Evolutionary conservation across 192 early-diverging fungal species (phyloP).

Genomic region (Chytriomyces sp.): DNA sequence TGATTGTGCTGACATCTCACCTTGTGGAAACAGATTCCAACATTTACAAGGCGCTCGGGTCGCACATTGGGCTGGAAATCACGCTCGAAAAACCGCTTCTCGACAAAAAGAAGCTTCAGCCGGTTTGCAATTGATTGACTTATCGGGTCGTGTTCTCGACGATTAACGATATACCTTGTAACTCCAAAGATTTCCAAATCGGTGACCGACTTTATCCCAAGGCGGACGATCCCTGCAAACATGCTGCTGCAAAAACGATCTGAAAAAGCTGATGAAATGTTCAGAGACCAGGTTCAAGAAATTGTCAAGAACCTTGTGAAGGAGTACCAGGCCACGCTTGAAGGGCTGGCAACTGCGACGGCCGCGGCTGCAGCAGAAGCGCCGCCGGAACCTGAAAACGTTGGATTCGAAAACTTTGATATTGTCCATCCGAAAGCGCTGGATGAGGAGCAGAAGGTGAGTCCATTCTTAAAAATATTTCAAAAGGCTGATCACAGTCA

Average conservation of each 20-base stretch:
- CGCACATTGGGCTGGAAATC: constrained; percentile 51
- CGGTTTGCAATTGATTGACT: constrained; percentile 36
- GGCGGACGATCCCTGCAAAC: constrained; percentile 48
- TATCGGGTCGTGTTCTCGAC: not conserved
- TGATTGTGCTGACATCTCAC: not conserved
- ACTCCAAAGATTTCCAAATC: constrained; percentile 56
- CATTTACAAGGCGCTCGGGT: constrained; percentile 51
- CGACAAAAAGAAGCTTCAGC: constrained; percentile 64
- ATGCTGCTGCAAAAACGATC: constrained; percentile 54
- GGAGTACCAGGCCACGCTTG: constrained; percentile 47
- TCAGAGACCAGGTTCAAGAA: constrained; percentile 53
- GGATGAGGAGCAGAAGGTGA: constrained; percentile 49
- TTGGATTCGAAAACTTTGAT: constrained; percentile 21
- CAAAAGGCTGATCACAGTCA: not conserved
- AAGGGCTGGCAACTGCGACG: constrained; percentile 6
- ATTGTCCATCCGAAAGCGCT: constrained; percentile 26
- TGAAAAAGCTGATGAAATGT: constrained; percentile 56
- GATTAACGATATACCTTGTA: not conserved
- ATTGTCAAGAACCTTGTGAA: constrained; percentile 55
- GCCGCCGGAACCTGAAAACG: not conserved
- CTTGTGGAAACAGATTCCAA: constrained; percentile 31
- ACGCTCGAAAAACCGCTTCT: constrained; percentile 56
- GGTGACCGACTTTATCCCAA: constrained; percentile 62
- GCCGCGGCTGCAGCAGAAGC: constrained; percentile 15
- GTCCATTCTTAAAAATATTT: not conserved